Evolutionary conservation across 352 stramenopile species (phyloP), one percentile per base, ranked within the genome.

Genomic region (Phytopythium delawarense): DNA sequence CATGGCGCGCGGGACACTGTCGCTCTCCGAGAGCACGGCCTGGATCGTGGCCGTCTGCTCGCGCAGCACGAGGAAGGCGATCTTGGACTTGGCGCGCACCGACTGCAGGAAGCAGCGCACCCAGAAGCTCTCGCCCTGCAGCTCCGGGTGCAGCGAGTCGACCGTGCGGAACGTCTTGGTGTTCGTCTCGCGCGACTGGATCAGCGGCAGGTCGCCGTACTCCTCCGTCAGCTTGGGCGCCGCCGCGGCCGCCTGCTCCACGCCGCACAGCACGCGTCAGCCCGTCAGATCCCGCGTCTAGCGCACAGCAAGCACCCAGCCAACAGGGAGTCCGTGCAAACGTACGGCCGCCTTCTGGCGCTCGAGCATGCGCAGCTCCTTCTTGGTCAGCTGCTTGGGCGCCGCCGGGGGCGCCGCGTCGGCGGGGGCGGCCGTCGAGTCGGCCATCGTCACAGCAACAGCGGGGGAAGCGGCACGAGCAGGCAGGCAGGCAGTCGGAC

Each of bases 11-110:
- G 91, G 85, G 40, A 94, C 83, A 39, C 87, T 84, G 69, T 94
- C 90, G 74, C 96, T 92, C 70, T 96, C 84, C 54, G 80, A 78
- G 37, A 96, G 55, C 37, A 96, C 85, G 50, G 66, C 96, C 79
- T 99, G 98, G 59, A 99, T 97, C 13, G 97, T 99, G 67, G 96
- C 93, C 42, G 95, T 92, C 66, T 94, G 79, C 76, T 99, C 92
- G 39, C 98, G 94, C 58, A 99, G 71, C 18, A 99, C 95, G 37
- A 99, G 78, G 76, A 99, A 99, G 30, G 88, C 88, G 64, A 97
- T 92, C 72, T 98, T 98, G 52, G 92, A 90, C 70, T 96, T 96
- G 69, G 85, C 87, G 55, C 95, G 92, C 62, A 98, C 96, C 39
- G 88, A 98, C 71, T 99, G 96, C 56, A 99, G 63, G 71, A 98